These are phyloP conservation scores for Cotoneaster glaucophyllus DNA, from an alignment of 306 rosid species.

Conservation along the genomic window DNA sequence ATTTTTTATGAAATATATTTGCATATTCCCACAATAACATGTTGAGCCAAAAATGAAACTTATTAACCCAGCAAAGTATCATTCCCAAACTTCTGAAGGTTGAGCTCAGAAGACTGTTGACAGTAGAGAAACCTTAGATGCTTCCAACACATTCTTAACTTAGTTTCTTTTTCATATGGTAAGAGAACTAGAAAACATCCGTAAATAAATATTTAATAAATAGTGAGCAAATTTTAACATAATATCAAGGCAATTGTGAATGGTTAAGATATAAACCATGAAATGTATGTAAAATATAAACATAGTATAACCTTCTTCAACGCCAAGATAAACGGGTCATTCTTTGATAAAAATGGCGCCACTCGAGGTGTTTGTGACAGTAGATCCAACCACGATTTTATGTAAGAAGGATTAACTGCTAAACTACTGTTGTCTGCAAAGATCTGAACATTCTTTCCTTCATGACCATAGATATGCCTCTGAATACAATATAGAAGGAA, in stretches of 20 bases:
- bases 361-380: constrained; percentile 88
- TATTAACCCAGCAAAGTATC: neutral
- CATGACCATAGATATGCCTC: constrained; percentile 88
- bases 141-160: neutral
- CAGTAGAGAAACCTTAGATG: neutral
- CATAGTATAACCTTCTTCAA: constrained; percentile 67
- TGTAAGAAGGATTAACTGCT: constrained; percentile 90
- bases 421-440: constrained; percentile 78
- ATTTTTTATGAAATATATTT: neutral
- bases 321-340: constrained; percentile 67
- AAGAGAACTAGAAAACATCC: neutral
- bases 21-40: neutral
- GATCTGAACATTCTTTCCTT: constrained; percentile 66
- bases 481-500: constrained; percentile 35
- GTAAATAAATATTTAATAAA: neutral
- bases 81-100: neutral
- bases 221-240: neutral
- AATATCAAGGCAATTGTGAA: neutral
- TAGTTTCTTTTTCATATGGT: neutral
- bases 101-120: neutral
- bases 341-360: constrained; percentile 87
- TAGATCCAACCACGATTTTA: constrained; percentile 77
- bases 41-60: neutral
- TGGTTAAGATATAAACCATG: neutral
- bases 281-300: neutral